phyloP scores from a whole-genome alignment of 148 eudicot genomes.

The Limonium bicolor region DNA sequence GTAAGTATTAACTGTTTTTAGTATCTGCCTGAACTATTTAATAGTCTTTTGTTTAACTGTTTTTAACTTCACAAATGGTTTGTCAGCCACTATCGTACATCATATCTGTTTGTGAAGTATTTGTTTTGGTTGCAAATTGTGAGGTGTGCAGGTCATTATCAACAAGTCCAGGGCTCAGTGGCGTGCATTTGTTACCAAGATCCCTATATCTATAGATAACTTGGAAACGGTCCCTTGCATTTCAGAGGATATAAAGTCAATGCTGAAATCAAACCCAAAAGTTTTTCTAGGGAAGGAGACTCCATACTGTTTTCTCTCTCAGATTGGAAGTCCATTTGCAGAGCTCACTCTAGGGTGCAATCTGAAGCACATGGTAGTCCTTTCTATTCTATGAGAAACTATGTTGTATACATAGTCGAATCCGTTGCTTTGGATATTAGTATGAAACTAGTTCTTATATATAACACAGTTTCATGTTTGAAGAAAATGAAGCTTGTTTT shows the following conservation, averaged over 20 bases:
- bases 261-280: slow-evolving; percentile 56
- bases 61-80: too few relatives aligned
- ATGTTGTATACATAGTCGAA: too few relatives aligned
- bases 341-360: slow-evolving; percentile 94
- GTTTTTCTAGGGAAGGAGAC: slow-evolving; percentile 75
- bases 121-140: background rate
- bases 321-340: slow-evolving; percentile 51
- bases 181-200: slow-evolving; percentile 52
- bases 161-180: slow-evolving; percentile 88
- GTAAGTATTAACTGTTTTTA: too few relatives aligned
- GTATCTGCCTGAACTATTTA: too few relatives aligned
- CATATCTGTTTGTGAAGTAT: background rate
- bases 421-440: too few relatives aligned
- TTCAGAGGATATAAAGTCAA: slow-evolving; percentile 60
- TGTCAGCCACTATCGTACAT: too few relatives aligned
- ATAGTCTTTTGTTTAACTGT: too few relatives aligned
- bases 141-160: slow-evolving; percentile 54
- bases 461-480: too few relatives aligned
- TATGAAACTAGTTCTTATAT: too few relatives aligned
- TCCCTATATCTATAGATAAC: slow-evolving; percentile 57
- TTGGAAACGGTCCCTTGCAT: slow-evolving; percentile 55
- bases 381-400: too few relatives aligned
- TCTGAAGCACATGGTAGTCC: slow-evolving; percentile 57
- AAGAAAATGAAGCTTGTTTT: too few relatives aligned
- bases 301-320: slow-evolving; percentile 82